Evolutionary conservation across 208 protist genomes (phyloP).

Genomic region (Acanthamoeba sp.): DNA sequence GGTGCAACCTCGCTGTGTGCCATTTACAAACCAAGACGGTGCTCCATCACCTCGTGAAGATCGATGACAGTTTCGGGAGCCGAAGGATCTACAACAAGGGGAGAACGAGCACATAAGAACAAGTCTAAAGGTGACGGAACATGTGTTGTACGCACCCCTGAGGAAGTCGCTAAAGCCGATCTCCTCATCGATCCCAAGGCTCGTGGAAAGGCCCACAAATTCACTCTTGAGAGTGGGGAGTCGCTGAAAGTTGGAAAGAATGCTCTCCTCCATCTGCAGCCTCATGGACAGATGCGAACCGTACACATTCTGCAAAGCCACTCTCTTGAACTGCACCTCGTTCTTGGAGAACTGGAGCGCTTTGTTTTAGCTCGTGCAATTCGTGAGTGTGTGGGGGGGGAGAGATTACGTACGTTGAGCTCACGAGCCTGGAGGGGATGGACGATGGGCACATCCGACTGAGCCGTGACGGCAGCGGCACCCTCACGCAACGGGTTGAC

Average conservation of each 20-base stretch:
- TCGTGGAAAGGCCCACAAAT: conserved; percentile 14
- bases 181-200: not conserved
- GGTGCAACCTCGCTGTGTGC: not conserved
- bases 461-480: not conserved
- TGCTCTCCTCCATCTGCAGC: conserved; percentile 45
- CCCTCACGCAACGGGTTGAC: conserved; percentile 13
- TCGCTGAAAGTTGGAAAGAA: conserved; percentile 36
- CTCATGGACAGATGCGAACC: conserved; percentile 29
- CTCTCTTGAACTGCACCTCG: conserved; percentile 45
- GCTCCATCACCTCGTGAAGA: conserved; percentile 49
- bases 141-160: not conserved
- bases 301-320: conserved; percentile 32
- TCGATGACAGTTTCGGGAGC: conserved; percentile 3
- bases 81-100: not conserved
- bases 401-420: not conserved
- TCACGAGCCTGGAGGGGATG: conserved; percentile 29
- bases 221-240: conserved; percentile 50
- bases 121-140: no score
- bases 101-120: not conserved
- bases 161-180: conserved; percentile 32
- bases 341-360: conserved; percentile 9
- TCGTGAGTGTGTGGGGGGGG: not conserved
- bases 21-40: conserved; percentile 60
- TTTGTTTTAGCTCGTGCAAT: not conserved
- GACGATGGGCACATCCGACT: conserved; percentile 9